phyloP scores from a whole-genome alignment of 176 grass and related monocot species.

The Pontederia crassipes region DNA sequence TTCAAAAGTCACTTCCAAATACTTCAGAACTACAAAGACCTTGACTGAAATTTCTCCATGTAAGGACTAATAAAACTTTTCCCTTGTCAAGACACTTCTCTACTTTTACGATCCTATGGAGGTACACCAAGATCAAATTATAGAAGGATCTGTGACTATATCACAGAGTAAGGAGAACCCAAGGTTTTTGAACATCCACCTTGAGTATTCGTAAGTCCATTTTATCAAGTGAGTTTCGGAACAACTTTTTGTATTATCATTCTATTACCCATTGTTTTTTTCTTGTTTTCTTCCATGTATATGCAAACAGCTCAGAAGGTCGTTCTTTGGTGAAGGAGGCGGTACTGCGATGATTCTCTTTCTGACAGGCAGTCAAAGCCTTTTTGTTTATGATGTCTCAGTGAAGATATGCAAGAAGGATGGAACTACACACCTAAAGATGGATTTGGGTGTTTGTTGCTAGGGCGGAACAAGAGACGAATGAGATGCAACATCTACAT shows the following conservation, averaged over 20 bases:
- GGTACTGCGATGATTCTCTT: slow-evolving; percentile 8
- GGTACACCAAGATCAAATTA: slow-evolving; percentile 67
- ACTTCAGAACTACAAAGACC: neutral
- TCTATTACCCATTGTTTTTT: neutral
- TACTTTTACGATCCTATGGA: slow-evolving; percentile 86
- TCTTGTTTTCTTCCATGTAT: neutral
- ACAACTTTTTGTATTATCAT: neutral
- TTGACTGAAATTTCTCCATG: neutral
- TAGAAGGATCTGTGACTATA: slow-evolving; percentile 71
- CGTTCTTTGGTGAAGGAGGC: slow-evolving; percentile 16
- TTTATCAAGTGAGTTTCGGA: neutral
- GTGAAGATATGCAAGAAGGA: no score
- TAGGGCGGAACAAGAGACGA: no score
- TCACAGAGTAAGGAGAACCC: slow-evolving; percentile 72
- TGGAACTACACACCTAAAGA: no score
- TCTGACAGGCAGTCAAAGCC: no score
- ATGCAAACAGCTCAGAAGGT: slow-evolving; percentile 9
- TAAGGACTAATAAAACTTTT: slow-evolving; percentile 16
- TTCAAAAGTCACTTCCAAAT: neutral
- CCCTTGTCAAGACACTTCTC: slow-evolving; percentile 64
- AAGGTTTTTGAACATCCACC: slow-evolving; percentile 75
- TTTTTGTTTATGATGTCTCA: no score
- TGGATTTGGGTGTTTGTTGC: no score
- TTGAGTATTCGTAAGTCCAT: slow-evolving; percentile 63
- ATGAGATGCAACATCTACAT: no score